A percentile compares a stretch with the other conserved stretches of the same genome.
These are phyloP conservation scores for Boletus rubroflammeus DNA, from an alignment of 768 basidiomycete species.

Conservation along the genomic window DNA sequence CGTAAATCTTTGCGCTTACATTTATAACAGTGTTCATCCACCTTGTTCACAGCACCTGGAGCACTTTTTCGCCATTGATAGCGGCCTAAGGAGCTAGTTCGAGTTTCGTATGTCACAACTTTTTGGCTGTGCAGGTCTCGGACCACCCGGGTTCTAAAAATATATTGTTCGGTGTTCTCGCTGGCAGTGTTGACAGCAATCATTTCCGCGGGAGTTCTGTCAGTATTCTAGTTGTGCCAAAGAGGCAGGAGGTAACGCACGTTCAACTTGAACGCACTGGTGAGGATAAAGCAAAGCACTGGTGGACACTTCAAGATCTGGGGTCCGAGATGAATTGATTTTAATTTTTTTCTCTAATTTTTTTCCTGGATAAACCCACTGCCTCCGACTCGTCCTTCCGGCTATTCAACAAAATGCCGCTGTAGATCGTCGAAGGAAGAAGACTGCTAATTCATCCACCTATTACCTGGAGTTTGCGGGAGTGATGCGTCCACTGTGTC, in stretches of 20 bases:
- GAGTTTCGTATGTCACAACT: background rate
- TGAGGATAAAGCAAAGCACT: background rate
- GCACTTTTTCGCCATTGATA: background rate
- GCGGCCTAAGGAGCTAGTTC: background rate
- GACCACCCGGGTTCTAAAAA: background rate
- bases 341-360: too few relatives aligned
- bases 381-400: too few relatives aligned
- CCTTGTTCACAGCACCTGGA: background rate
- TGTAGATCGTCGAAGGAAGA: background rate
- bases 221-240: background rate
- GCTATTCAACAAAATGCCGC: background rate
- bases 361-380: too few relatives aligned
- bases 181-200: too few relatives aligned
- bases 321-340: too few relatives aligned
- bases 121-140: background rate
- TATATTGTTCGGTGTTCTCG: background rate
- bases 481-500: too few relatives aligned
- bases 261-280: background rate
- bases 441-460: too few relatives aligned
- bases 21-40: background rate
- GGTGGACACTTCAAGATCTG: background rate
- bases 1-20: background rate
- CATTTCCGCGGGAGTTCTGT: background rate
- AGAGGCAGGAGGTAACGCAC: background rate
- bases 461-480: too few relatives aligned